Percentiles rank a stretch among this genome's conserved stretches.
Conservation (phyloP, 495 filamentous ascomycete genomes). For the Aspergillus ostianus region DNA sequence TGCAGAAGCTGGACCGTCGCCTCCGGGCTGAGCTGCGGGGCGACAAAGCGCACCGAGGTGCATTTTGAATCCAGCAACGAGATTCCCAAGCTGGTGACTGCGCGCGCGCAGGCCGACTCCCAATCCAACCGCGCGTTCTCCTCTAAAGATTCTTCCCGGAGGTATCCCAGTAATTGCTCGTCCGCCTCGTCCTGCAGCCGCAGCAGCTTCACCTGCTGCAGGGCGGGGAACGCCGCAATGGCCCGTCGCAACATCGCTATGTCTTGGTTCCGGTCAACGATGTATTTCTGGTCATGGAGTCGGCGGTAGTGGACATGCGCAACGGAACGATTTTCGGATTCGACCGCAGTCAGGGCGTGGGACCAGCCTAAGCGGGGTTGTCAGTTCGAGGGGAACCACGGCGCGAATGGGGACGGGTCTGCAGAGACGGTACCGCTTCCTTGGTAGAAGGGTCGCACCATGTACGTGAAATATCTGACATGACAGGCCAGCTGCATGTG, state of each 20-base stretch:
- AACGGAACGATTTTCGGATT: constrained; percentile 20
- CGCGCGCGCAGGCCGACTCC: constrained; percentile 62
- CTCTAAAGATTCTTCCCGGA: constrained; percentile 27
- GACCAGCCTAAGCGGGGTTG: constrained; percentile 31
- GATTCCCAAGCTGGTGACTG: constrained; percentile 54
- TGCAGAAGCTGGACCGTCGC: constrained; percentile 51
- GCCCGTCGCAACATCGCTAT: constrained; percentile 50
- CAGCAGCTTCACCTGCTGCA: constrained; percentile 66
- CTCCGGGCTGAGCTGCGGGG: constrained; percentile 63
- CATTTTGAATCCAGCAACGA: constrained; percentile 57
- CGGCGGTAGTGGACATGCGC: constrained; percentile 31
- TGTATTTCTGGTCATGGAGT: constrained; percentile 31
- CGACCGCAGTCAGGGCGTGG: constrained; percentile 23
- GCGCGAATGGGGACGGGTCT: constrained; percentile 8
- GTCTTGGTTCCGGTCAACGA: constrained; percentile 31
- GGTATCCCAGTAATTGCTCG: constrained; percentile 43
- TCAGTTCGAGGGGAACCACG: background rate
- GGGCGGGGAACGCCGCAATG: constrained; percentile 54
- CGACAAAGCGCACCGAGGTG: constrained; percentile 57
- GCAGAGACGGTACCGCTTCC: constrained; percentile 44
- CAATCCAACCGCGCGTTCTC: constrained; percentile 51
- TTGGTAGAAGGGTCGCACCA: constrained; percentile 68
- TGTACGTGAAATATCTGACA: constrained; percentile 68
- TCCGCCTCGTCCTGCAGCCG: constrained; percentile 61
- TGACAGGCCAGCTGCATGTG: constrained; percentile 56